A percentile compares a stretch with the other conserved stretches of the same genome.
Conservation (phyloP, 805 yeast genomes). For the Candida yuanshanica region DNA sequence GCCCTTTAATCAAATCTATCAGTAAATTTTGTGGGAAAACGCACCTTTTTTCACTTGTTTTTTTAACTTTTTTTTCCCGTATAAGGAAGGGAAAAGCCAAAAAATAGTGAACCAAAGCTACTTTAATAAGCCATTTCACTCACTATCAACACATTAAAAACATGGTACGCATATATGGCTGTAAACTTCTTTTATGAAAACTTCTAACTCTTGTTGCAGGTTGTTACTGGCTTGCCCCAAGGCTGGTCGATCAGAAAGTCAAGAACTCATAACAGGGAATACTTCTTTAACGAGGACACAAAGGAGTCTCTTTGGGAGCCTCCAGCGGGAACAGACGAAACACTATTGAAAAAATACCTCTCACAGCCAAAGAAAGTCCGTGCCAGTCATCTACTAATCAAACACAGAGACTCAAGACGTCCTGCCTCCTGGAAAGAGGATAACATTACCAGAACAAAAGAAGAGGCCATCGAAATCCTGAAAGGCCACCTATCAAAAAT, state of each 20-base stretch:
- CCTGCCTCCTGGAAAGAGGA: constrained; percentile 89
- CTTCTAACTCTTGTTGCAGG: too few species aligned
- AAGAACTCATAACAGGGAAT: constrained; percentile 77
- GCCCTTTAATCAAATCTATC: too few species aligned
- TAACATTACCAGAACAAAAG: constrained; percentile 70
- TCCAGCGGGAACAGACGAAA: constrained; percentile 75
- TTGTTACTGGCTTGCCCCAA: constrained; percentile 70
- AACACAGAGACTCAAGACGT: constrained; percentile 77
- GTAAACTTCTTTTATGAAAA: too few species aligned
- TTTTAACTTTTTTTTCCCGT: too few species aligned
- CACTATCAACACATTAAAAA: too few species aligned
- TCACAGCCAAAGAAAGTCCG: constrained; percentile 63
- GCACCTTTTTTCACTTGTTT: too few species aligned
- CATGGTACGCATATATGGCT: too few species aligned
- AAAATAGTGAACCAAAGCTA: too few species aligned
- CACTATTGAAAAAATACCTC: constrained; percentile 51
- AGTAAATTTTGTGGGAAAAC: too few species aligned
- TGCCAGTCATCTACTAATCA: constrained; percentile 76
- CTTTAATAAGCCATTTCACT: too few species aligned
- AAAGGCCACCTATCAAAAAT: constrained; percentile 52
- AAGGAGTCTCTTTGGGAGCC: constrained; percentile 85
- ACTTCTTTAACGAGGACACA: constrained; percentile 66
- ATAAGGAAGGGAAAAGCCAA: too few species aligned
- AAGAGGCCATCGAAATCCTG: constrained; percentile 70
- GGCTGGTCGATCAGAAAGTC: constrained; percentile 82